Evolutionary conservation across 352 stramenopile species (phyloP).

Genomic region (Phytopythium helicoides): DNA sequence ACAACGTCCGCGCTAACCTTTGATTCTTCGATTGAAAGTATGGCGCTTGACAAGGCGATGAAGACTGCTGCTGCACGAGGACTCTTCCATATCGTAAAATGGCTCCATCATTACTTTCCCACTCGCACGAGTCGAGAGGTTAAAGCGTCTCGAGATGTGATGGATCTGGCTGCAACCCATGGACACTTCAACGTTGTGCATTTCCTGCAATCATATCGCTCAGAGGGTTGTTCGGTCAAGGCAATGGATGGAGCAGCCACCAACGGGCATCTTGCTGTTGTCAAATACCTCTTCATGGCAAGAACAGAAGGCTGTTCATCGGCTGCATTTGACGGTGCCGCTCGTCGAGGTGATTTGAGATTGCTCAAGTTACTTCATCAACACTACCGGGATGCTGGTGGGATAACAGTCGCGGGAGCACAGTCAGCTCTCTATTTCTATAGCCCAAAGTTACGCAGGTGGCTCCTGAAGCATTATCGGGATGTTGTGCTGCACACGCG

Average conservation of each 20-base stretch:
- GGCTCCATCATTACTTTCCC: constrained; percentile 14
- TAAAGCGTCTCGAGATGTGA: constrained; percentile 15
- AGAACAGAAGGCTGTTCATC: constrained; percentile 1
- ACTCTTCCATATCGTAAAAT: constrained; percentile 19
- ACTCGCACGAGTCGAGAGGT: background rate
- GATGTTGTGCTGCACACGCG: too few relatives aligned
- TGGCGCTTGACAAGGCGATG: constrained; percentile 14
- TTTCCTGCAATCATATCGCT: constrained; percentile 26
- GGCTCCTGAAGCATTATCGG: constrained; percentile 15
- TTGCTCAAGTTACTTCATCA: constrained; percentile 26
- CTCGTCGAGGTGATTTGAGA: constrained; percentile 17
- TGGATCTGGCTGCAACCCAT: constrained; percentile 30
- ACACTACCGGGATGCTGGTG: constrained; percentile 11
- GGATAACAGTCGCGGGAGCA: constrained; percentile 20
- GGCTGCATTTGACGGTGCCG: constrained; percentile 10
- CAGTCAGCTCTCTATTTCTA: constrained; percentile 10
- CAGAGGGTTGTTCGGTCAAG: constrained; percentile 24
- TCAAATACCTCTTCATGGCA: constrained; percentile 16
- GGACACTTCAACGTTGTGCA: constrained; percentile 22
- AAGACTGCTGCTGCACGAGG: constrained; percentile 13
- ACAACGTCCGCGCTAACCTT: too few relatives aligned
- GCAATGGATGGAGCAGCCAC: constrained; percentile 12
- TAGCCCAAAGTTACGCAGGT: constrained; percentile 7
- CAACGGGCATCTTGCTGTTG: constrained; percentile 20
- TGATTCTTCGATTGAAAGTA: too few relatives aligned